These are phyloP conservation scores for Pleurotus ostreatus DNA, from an alignment of 768 basidiomycete genomes.

Conservation along the genomic window DNA sequence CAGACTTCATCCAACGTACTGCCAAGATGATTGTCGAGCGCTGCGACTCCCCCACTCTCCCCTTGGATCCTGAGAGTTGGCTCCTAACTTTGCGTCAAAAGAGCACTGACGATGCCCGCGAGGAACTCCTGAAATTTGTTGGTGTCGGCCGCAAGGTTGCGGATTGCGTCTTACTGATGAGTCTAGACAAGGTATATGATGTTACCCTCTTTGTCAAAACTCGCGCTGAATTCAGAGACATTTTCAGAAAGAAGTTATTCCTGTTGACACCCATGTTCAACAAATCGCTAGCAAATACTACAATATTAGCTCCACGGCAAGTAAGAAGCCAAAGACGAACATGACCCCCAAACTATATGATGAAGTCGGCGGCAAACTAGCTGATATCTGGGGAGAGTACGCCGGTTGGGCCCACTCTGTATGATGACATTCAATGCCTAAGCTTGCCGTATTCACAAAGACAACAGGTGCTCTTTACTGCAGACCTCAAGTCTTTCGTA, in stretches of 20 bases:
- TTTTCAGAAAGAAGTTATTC: conserved; percentile 74
- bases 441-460: neutral
- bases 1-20: conserved; percentile 82
- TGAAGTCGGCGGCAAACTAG: conserved; percentile 59
- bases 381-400: conserved; percentile 71
- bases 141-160: conserved; percentile 98
- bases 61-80: conserved; percentile 43
- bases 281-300: conserved; percentile 85
- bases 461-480: conserved; percentile 67
- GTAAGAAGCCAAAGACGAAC: conserved; percentile 34
- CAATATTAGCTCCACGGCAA: conserved; percentile 43
- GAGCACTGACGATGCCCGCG: conserved; percentile 58
- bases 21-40: conserved; percentile 70
- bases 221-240: neutral
- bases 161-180: conserved; percentile 92
- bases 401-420: conserved; percentile 93
- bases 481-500: conserved; percentile 68
- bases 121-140: conserved; percentile 73
- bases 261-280: conserved; percentile 93
- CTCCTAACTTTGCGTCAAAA: conserved; percentile 46
- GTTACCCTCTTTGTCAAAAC: neutral
- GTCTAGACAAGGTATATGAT: conserved; percentile 70
- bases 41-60: conserved; percentile 27
- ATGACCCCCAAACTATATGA: conserved; percentile 81
- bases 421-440: conserved; percentile 16